Evolutionary conservation across 805 yeast genomes (phyloP).

Genomic region (Saturnispora sekii): DNA sequence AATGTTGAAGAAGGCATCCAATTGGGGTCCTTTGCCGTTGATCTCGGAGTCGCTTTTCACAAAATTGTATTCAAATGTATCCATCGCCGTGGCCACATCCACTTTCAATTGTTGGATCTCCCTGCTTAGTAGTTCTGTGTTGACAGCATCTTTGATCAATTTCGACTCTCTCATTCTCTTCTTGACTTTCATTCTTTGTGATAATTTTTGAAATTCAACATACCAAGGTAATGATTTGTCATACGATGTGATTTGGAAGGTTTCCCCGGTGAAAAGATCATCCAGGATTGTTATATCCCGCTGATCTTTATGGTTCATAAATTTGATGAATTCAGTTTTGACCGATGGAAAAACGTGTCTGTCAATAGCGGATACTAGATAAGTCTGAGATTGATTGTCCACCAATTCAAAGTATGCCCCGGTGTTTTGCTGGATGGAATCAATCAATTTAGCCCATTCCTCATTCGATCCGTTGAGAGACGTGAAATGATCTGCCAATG

Average conservation of each 20-base stretch:
- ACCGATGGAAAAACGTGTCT: conserved; percentile 18
- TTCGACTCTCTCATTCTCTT: conserved; percentile 11
- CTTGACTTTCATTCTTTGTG: conserved; percentile 14
- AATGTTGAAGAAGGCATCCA: neutral
- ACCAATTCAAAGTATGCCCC: conserved; percentile 26
- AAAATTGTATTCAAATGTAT: conserved; percentile 23
- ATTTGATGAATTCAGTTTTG: conserved; percentile 21
- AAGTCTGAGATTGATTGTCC: conserved; percentile 18
- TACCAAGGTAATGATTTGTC: conserved; percentile 27
- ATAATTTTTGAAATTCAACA: conserved; percentile 15
- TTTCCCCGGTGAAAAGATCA: conserved; percentile 7
- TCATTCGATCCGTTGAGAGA: neutral
- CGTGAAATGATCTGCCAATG: conserved; percentile 17
- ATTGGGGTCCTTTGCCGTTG: too few species aligned
- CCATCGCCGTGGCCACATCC: conserved; percentile 18
- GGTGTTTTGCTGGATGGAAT: conserved; percentile 19
- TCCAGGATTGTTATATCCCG: conserved; percentile 10
- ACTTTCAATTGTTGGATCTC: conserved; percentile 15
- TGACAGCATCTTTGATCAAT: conserved; percentile 5
- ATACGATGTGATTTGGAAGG: conserved; percentile 9
- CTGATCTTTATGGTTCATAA: conserved; percentile 20
- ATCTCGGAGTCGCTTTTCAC: conserved; percentile 8
- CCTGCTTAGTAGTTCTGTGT: conserved; percentile 13
- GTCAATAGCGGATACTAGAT: conserved; percentile 23
- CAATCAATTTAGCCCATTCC: conserved; percentile 1